Conservation (phyloP, 208 protist genomes). For the Wallacemonas sp. region DNA sequence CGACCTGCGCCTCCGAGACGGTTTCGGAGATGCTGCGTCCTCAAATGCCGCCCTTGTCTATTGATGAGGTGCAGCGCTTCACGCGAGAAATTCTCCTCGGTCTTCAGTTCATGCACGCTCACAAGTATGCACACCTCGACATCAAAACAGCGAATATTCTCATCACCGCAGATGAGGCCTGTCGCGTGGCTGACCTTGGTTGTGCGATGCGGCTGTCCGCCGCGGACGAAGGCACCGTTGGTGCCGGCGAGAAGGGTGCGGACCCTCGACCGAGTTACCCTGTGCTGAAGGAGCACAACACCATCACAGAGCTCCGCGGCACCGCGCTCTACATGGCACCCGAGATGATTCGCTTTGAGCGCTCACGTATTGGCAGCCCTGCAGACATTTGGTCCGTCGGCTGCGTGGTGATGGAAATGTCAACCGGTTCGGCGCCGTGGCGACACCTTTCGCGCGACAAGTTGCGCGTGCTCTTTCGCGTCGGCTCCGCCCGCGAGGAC, state of each 20-base stretch:
- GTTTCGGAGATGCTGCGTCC: constrained; percentile 32
- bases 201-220: constrained; percentile 82
- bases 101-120: constrained; percentile 78
- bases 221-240: no score
- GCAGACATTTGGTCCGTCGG: constrained; percentile 87
- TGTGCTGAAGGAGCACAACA: constrained; percentile 50
- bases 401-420: constrained; percentile 84
- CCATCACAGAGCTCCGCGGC: constrained; percentile 80
- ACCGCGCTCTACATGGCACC: constrained; percentile 87
- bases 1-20: constrained; percentile 23
- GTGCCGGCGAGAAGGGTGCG: no score
- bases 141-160: constrained; percentile 92
- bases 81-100: constrained; percentile 70
- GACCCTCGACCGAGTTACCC: constrained; percentile 33
- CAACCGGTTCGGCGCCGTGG: constrained; percentile 74
- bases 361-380: constrained; percentile 46
- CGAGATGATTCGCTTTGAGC: constrained; percentile 81
- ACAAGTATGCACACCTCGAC: constrained; percentile 89
- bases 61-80: constrained; percentile 70
- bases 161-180: constrained; percentile 59
- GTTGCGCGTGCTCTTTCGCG: constrained; percentile 54
- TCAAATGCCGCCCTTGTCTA: constrained; percentile 52
- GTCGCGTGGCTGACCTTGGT: constrained; percentile 93
- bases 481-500: constrained; percentile 56
- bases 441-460: constrained; percentile 56